These are phyloP conservation scores for Phytophthora palmivora DNA, from an alignment of 352 stramenopile species.

Conservation along the genomic window DNA sequence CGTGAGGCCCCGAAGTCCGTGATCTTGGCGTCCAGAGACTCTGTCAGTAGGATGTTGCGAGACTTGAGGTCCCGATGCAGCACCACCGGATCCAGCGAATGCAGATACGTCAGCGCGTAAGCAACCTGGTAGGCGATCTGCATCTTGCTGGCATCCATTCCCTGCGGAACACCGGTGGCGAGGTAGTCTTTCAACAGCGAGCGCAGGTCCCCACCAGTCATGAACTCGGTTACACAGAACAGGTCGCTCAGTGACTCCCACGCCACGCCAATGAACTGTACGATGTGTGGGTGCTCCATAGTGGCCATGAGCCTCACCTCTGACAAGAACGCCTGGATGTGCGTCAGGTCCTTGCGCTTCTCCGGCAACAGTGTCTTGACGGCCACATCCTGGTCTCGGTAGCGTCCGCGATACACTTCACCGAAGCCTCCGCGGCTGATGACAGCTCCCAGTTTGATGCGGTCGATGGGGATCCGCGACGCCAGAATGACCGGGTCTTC, in stretches of 20 bases:
- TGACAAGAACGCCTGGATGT: constrained; percentile 48
- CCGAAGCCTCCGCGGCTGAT: constrained; percentile 44
- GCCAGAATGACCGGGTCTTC: constrained; percentile 50
- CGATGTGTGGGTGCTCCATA: constrained; percentile 57
- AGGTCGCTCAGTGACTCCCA: constrained; percentile 60
- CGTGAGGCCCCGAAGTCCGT: constrained; percentile 56
- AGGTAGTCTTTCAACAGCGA: constrained; percentile 42
- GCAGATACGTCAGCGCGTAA: constrained; percentile 38
- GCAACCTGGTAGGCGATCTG: constrained; percentile 43
- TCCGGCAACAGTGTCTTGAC: constrained; percentile 52
- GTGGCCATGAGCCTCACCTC: constrained; percentile 51
- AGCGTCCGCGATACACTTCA: constrained; percentile 47
- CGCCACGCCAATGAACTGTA: constrained; percentile 54
- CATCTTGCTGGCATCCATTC: constrained; percentile 37
- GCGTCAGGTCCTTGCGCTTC: constrained; percentile 41
- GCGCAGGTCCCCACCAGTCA: constrained; percentile 52
- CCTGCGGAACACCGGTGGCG: constrained; percentile 10
- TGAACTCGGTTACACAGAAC: constrained; percentile 55
- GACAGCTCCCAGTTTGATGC: constrained; percentile 36
- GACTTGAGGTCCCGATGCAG: constrained; percentile 70
- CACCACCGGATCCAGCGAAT: constrained; percentile 33
- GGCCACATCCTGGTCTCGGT: constrained; percentile 43
- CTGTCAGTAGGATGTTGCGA: constrained; percentile 64
- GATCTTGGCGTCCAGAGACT: constrained; percentile 45
- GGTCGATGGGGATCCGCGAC: constrained; percentile 46